Evolutionary conservation across 2,329 filamentous ascomycete genomes (phyloP).

Genomic region (Aspergillus phoenicis): DNA sequence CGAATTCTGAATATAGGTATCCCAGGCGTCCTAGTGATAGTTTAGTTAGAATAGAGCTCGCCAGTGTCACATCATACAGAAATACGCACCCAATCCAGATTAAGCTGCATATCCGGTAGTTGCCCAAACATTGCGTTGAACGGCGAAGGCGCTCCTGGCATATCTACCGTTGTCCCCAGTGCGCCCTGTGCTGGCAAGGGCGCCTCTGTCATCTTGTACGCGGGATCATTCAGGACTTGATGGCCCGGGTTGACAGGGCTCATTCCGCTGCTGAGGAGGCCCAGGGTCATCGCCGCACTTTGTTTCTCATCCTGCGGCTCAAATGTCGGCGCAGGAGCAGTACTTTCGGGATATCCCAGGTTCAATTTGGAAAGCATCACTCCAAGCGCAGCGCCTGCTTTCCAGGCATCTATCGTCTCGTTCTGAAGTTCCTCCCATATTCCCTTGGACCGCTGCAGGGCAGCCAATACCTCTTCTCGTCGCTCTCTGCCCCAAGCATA

Average conservation of each 20-base stretch:
- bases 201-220: slow-evolving; percentile 34
- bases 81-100: slow-evolving; percentile 64
- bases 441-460: slow-evolving; percentile 69
- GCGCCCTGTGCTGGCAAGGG: slow-evolving; percentile 28
- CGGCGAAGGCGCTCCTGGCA: slow-evolving; percentile 51
- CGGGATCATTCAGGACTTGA: slow-evolving; percentile 32
- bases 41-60: slow-evolving; percentile 20
- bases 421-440: slow-evolving; percentile 83
- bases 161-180: slow-evolving; percentile 34
- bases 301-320: slow-evolving; percentile 59
- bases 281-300: slow-evolving; percentile 71
- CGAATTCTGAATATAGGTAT: slow-evolving; percentile 67
- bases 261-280: slow-evolving; percentile 66
- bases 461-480: slow-evolving; percentile 72
- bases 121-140: slow-evolving; percentile 59
- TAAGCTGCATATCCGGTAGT: slow-evolving; percentile 59
- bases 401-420: slow-evolving; percentile 84
- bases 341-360: slow-evolving; percentile 31
- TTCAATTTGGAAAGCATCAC: slow-evolving; percentile 81
- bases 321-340: slow-evolving; percentile 28
- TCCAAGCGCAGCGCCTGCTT: slow-evolving; percentile 76
- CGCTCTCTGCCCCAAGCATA: slow-evolving; percentile 52
- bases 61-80: neutral
- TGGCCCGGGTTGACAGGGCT: slow-evolving; percentile 48
- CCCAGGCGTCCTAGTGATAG: slow-evolving; percentile 63